phyloP scores from a whole-genome alignment of 2,329 filamentous ascomycete genomes.

The Scedosporium minutisporum region DNA sequence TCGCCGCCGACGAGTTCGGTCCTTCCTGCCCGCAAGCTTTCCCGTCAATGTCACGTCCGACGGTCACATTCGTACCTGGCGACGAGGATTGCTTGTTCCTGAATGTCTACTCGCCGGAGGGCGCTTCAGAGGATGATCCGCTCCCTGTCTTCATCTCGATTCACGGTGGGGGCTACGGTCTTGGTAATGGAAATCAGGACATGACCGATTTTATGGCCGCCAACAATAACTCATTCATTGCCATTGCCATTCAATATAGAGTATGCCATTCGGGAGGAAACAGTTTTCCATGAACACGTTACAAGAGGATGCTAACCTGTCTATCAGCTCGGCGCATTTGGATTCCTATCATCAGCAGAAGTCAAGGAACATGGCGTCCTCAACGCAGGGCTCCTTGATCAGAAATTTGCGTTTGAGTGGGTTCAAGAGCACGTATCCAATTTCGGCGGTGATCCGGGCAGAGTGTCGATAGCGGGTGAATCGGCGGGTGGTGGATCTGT shows the following conservation, averaged over 20 bases:
- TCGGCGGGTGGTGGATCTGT: constrained; percentile 43
- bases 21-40: constrained; percentile 19
- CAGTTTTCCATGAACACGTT: neutral
- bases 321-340: constrained; percentile 26
- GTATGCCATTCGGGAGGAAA: neutral
- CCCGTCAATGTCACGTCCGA: constrained; percentile 10
- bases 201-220: constrained; percentile 17
- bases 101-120: constrained; percentile 32
- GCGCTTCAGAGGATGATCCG: constrained; percentile 17
- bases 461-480: constrained; percentile 45
- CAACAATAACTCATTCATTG: constrained; percentile 24
- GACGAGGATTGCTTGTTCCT: constrained; percentile 36
- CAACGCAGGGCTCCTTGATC: constrained; percentile 44
- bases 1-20: constrained; percentile 18
- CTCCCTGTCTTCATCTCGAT: constrained; percentile 37
- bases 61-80: constrained; percentile 10
- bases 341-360: constrained; percentile 34
- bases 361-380: constrained; percentile 24
- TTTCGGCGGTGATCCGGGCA: constrained; percentile 41
- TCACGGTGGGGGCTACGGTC: constrained; percentile 19
- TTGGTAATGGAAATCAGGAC: constrained; percentile 4
- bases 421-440: constrained; percentile 38
- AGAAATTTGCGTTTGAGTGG: constrained; percentile 42
- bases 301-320: neutral
- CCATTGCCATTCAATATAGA: constrained; percentile 27